Base-by-base conservation (phyloP, 768 basidiomycete species). In the Trametes cingulata region DNA sequence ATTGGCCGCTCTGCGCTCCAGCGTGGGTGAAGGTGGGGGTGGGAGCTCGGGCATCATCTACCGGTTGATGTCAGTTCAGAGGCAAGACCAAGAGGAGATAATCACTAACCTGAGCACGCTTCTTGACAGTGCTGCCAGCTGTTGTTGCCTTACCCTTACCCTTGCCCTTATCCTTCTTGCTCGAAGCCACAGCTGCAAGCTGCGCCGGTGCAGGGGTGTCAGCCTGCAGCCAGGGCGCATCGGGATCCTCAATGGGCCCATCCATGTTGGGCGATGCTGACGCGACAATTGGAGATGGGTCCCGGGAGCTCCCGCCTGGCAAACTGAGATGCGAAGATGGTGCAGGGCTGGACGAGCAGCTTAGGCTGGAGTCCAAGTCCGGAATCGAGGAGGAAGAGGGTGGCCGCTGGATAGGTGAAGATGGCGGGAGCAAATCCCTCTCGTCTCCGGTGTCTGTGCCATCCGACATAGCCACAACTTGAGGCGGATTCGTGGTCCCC, bases 291-390 rank as follows among this genome's bases (percentile, higher is more conserved):
- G 52, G 65, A 36, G 52, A 61, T 15, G 54, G 29, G 19, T 50
- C 54, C 6, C 62, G 45, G 25, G 57, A 64, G 42, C 29, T 50
- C 1, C 51, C 59, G 5, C 47, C 65, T 64, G 17, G 20, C 3
- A 65, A 14, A 20, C 65, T 66, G 2, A 47, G 49, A 37, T 64
- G 56, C 2, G 71, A 74, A 24, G 65, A 69, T 24, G 73, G 70
- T 14, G 81, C 81, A 1, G 87, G 86, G 66, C 87, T 89, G 10
- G 87, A 90, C 2, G 87, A 88, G 2, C 87, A 87, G 64, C 80
- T 84, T 40, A 76, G 70, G 67, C 84, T 84, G 0, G 87, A 84
- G 9, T 82, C 84, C 29, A 90, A 79, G 49, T 80, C 83, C n/a
- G 89, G 88, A 45, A 88, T 66, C 10, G 79, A 79, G 6, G 77